Evolutionary conservation across 2,329 filamentous ascomycete genomes (phyloP), one percentile per base, ranked within the genome.

Genomic region (Cladorrhinum sp.): DNA sequence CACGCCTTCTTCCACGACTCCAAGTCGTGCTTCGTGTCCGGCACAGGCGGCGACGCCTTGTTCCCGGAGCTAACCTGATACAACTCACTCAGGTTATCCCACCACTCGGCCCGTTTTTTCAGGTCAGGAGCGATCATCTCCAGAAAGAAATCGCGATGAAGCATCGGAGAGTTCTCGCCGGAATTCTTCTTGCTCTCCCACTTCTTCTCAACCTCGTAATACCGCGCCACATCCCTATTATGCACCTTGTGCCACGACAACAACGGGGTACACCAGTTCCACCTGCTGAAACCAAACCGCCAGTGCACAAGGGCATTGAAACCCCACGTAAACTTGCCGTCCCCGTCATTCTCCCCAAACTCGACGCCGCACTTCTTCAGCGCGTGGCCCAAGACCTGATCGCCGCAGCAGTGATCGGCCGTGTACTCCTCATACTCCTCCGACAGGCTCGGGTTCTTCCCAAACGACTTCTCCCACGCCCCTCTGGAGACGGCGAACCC

Each of bases 251-350:
- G 62, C 58, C 58, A 63, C 4, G 58, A 61, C 24, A 61, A 52
- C n/a, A 63, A 51, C 8, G 51, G 56, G 26, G 28, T 46, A 30
- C 62, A 63, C 58, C 58, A 63, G 30, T 63, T 63, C 62, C 62
- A 63, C 39, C 23, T 53, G 20, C 53, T 55, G 49, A 61, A 63
- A 4, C 46, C 58, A 46, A 63, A 63, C 21, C 59, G 46, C 62
- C 62, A 63, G 30, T 63, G 62, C 10, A 63, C 58, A 20, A 63
- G n/a, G 1, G 58, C 55, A 53, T 63, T 63, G 53, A 63, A 63
- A 4, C 62, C 62, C 62, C 62, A 61, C 0, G 62, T 61, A 36
- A 63, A 63, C 49, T 61, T 63, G 33, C 58, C 62, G 20, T 63
- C 62, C 1, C 62, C 62, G n/a, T 21, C 28, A 16, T 63, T 63